phyloP scores from a whole-genome alignment of 495 filamentous ascomycete species.

The Neurospora tetrasperma region DNA sequence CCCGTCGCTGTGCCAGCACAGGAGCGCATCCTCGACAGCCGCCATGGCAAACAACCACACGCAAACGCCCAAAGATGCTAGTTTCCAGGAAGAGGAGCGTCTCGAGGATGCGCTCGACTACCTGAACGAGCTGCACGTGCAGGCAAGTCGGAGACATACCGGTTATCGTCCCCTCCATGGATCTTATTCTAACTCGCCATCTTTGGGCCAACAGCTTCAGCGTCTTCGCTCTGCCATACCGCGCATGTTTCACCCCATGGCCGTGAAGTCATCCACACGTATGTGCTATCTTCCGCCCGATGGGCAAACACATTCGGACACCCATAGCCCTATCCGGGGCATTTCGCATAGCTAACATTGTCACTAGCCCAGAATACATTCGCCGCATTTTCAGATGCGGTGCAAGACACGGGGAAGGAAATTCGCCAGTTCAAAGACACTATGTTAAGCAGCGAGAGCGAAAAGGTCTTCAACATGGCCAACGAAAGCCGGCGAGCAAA shows the following conservation, averaged over 20 bases:
- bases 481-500: constrained; percentile 35
- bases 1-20: neutral
- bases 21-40: constrained; percentile 1
- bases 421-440: constrained; percentile 32
- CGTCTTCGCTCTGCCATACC: constrained; percentile 35
- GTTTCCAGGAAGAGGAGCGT: constrained; percentile 23
- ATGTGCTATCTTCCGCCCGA: constrained; percentile 8
- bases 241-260: constrained; percentile 35
- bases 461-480: constrained; percentile 30
- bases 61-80: constrained; percentile 7
- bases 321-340: neutral
- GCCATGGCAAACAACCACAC: constrained; percentile 18
- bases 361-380: constrained; percentile 30
- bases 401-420: constrained; percentile 28
- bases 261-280: constrained; percentile 28
- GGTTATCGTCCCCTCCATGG: neutral
- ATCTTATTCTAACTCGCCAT: constrained; percentile 10
- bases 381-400: constrained; percentile 27
- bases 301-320: neutral
- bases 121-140: constrained; percentile 31
- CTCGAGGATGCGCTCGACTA: constrained; percentile 26
- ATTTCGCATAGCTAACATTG: constrained; percentile 7
- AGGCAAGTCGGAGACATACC: constrained; percentile 22
- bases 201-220: constrained; percentile 23
- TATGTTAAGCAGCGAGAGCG: constrained; percentile 29